Percentiles rank a stretch among this genome's conserved stretches.
Conservation (phyloP, 1,139 yeast species). For the Debaryomycetaceae sp. region DNA sequence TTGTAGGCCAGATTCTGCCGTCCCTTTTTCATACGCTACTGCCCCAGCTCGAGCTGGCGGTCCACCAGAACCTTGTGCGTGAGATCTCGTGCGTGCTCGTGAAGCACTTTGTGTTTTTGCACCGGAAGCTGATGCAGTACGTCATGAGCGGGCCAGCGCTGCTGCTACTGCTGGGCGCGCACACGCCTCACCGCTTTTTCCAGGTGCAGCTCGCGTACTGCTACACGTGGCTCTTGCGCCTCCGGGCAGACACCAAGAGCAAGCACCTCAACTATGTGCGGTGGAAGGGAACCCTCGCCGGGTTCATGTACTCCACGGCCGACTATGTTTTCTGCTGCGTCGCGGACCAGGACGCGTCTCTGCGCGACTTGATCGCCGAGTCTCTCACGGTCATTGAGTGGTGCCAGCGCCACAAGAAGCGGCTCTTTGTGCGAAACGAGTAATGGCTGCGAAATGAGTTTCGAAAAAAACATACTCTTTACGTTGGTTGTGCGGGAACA, state of each 20-base stretch:
- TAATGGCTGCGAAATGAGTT: constrained; percentile 8
- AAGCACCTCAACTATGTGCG: constrained; percentile 26
- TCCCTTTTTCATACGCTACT: constrained; percentile 26
- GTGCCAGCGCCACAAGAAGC: constrained; percentile 25
- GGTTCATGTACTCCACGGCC: constrained; percentile 28
- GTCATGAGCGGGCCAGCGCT: constrained; percentile 18
- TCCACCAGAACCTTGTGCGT: constrained; percentile 11
- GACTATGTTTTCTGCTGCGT: constrained; percentile 30
- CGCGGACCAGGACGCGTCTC: constrained; percentile 16
- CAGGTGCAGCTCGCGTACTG: constrained; percentile 19
- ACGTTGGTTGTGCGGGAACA: too few relatives aligned
- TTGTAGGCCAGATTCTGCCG: constrained; percentile 35
- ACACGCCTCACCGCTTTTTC: constrained; percentile 6
- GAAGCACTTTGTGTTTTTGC: constrained; percentile 73
- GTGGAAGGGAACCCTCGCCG: constrained; percentile 20
- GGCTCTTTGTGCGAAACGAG: constrained; percentile 24
- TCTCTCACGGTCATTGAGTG: constrained; percentile 26
- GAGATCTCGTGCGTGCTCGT: constrained; percentile 54
- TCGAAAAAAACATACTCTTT: too few relatives aligned
- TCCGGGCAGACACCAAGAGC: constrained; percentile 12
- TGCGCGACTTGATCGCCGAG: constrained; percentile 22
- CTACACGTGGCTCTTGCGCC: constrained; percentile 20
- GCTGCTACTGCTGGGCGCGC: constrained; percentile 1
- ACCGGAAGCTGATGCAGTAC: constrained; percentile 34
- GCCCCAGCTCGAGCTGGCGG: constrained; percentile 16